These are phyloP conservation scores for Naganishia vishniacii DNA, from an alignment of 768 basidiomycete genomes.

Conservation along the genomic window DNA sequence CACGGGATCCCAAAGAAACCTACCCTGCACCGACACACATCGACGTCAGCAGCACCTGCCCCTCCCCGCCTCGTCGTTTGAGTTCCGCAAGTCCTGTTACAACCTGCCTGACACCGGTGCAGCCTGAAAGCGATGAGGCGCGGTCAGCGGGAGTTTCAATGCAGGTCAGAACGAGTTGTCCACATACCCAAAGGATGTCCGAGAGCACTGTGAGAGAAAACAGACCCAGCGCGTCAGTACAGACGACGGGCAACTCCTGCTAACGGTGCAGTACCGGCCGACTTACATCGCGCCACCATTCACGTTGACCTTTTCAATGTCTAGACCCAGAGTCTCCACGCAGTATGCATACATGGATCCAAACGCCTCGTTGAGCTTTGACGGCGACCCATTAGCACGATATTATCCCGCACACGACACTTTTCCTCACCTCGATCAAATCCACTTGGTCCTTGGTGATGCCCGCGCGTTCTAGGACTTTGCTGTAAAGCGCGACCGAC, in stretches of 20 bases:
- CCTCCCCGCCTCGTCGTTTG: constrained; percentile 33
- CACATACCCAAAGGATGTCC: constrained; percentile 69
- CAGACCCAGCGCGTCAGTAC: constrained; percentile 34
- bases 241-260: not conserved
- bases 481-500: constrained; percentile 65
- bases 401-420: constrained; percentile 2
- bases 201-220: constrained; percentile 26
- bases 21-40: constrained; percentile 64
- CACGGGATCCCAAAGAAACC: not conserved
- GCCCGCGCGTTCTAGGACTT: constrained; percentile 61
- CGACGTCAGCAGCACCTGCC: constrained; percentile 65
- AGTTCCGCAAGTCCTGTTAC: constrained; percentile 67
- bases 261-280: not conserved
- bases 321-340: constrained; percentile 61
- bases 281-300: constrained; percentile 87
- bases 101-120: constrained; percentile 77
- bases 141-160: too few relatives aligned
- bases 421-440: constrained; percentile 61
- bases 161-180: too few relatives aligned
- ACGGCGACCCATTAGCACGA: not conserved
- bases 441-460: constrained; percentile 67
- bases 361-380: constrained; percentile 87
- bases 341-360: constrained; percentile 69
- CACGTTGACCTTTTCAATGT: constrained; percentile 68
- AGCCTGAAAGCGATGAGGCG: too few relatives aligned